These are phyloP conservation scores for Cytospora mali DNA, from an alignment of 2,329 filamentous ascomycete species.

Conservation along the genomic window DNA sequence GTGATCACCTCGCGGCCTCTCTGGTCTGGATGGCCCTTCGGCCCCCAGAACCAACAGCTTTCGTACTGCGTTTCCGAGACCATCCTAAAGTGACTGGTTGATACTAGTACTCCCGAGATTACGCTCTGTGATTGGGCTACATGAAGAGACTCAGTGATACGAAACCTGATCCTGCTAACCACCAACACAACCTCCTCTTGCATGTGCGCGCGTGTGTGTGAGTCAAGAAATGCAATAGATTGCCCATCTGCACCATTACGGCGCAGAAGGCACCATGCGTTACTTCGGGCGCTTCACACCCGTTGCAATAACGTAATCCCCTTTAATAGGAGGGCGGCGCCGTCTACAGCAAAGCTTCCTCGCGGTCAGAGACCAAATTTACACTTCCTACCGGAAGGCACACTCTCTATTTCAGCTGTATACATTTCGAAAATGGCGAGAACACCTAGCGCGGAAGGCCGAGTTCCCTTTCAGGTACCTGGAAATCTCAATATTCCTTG, in stretches of 20 bases:
- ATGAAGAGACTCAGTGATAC: slow-evolving; percentile 5
- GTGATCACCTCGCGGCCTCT: slow-evolving; percentile 6
- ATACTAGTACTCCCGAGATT: slow-evolving; percentile 1
- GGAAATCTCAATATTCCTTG: slow-evolving; percentile 8
- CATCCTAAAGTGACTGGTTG: slow-evolving; percentile 2
- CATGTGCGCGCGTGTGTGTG: slow-evolving; percentile 7
- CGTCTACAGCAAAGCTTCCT: not conserved
- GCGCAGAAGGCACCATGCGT: too few relatives aligned
- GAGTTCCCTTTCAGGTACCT: slow-evolving; percentile 15
- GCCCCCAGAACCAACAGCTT: slow-evolving; percentile 8
- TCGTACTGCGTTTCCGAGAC: slow-evolving; percentile 5
- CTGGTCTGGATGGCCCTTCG: slow-evolving; percentile 6
- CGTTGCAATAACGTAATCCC: too few relatives aligned
- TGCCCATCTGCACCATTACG: slow-evolving; percentile 12
- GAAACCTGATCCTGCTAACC: not conserved
- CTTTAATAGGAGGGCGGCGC: slow-evolving; percentile 3
- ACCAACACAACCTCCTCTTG: slow-evolving; percentile 9
- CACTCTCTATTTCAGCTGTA: slow-evolving; percentile 15
- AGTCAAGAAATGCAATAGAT: slow-evolving; percentile 10
- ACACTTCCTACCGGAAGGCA: not conserved
- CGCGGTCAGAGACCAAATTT: not conserved
- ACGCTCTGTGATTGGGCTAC: slow-evolving; percentile 6
- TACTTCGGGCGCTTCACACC: too few relatives aligned
- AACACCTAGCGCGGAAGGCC: slow-evolving; percentile 19
- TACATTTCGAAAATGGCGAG: slow-evolving; percentile 16